These are phyloP conservation scores for Musa troglodytarum DNA, from an alignment of 176 grass and related monocot genomes.

Conservation along the genomic window DNA sequence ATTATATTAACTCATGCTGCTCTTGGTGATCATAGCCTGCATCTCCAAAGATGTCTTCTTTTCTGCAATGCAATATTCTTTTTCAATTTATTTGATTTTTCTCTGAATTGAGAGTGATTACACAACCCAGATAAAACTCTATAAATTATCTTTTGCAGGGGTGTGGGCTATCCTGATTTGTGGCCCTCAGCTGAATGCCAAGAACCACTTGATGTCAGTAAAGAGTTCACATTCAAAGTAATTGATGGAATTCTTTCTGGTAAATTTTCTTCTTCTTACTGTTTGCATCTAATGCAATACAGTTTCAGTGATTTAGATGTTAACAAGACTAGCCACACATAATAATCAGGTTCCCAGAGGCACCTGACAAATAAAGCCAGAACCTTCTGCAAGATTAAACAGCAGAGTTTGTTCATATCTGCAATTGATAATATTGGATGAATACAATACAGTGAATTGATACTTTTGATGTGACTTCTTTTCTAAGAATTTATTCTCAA, in stretches of 20 bases:
- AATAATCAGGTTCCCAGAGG: too few relatives aligned
- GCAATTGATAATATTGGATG: too few relatives aligned
- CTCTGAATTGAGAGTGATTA: neutral
- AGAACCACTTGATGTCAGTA: slow-evolving; percentile 81
- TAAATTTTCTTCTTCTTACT: slow-evolving; percentile 8
- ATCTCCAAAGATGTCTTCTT: neutral
- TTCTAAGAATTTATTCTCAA: neutral
- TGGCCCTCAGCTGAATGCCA: slow-evolving; percentile 71
- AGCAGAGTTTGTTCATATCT: neutral
- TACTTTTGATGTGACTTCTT: neutral
- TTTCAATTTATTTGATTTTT: slow-evolving; percentile 9
- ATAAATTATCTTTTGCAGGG: slow-evolving; percentile 39
- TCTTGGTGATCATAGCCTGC: neutral
- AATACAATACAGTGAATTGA: too few relatives aligned
- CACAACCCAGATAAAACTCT: neutral
- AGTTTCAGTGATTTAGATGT: too few relatives aligned
- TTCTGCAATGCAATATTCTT: slow-evolving; percentile 7
- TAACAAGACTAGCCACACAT: too few relatives aligned
- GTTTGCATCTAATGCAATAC: neutral
- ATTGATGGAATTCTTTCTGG: slow-evolving; percentile 95
- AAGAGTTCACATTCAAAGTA: slow-evolving; percentile 74
- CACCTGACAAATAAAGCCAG: too few relatives aligned
- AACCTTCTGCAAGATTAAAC: too few relatives aligned
- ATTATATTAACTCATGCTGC: neutral
- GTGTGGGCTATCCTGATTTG: slow-evolving; percentile 59